These are phyloP conservation scores for Puccinia sorghi DNA, from an alignment of 1,284 basidiomycete genomes.

Conservation along the genomic window DNA sequence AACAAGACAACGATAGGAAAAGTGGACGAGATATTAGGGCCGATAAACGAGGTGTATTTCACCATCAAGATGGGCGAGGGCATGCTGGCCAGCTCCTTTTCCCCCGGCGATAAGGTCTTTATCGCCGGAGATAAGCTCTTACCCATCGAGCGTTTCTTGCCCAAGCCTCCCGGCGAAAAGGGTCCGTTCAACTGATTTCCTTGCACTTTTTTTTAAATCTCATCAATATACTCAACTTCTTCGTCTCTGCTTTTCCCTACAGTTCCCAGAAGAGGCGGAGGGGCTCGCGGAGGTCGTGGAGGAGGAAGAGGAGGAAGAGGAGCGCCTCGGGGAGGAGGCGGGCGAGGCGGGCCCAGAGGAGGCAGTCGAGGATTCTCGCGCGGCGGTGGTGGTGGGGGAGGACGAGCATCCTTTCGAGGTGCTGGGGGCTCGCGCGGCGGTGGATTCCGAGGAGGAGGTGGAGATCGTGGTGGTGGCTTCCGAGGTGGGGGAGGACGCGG, in stretches of 20 bases:
- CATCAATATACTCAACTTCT: constrained; percentile 52
- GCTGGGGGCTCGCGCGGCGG: constrained; percentile 50
- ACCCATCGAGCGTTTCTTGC: constrained; percentile 94
- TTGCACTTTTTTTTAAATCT: constrained; percentile 7
- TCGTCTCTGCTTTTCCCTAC: constrained; percentile 10
- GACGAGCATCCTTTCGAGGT: constrained; percentile 29
- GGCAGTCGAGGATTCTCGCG: constrained; percentile 58
- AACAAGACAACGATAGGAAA: constrained; percentile 96
- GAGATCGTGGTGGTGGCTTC: constrained; percentile 61
- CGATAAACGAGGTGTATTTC: constrained; percentile 98
- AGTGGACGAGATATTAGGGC: constrained; percentile 93
- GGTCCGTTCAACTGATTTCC: constrained; percentile 61
- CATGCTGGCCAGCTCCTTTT: constrained; percentile 92
- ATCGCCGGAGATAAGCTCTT: constrained; percentile 94
- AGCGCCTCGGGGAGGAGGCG: constrained; percentile 12
- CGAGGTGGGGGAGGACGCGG: constrained; percentile 61
- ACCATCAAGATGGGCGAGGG: constrained; percentile 97
- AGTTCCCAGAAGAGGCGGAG: constrained; percentile 59
- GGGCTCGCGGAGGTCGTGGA: constrained; percentile 52
- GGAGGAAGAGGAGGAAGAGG: constrained; percentile 31
- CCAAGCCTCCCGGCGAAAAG: constrained; percentile 75
- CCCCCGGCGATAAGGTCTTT: constrained; percentile 96
- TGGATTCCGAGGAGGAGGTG: constrained; percentile 56
- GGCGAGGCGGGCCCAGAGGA: constrained; percentile 47
- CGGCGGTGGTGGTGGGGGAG: constrained; percentile 17